Evolutionary conservation across 139 green algal species (phyloP).

Genomic region (Spirogloea muscicola): DNA sequence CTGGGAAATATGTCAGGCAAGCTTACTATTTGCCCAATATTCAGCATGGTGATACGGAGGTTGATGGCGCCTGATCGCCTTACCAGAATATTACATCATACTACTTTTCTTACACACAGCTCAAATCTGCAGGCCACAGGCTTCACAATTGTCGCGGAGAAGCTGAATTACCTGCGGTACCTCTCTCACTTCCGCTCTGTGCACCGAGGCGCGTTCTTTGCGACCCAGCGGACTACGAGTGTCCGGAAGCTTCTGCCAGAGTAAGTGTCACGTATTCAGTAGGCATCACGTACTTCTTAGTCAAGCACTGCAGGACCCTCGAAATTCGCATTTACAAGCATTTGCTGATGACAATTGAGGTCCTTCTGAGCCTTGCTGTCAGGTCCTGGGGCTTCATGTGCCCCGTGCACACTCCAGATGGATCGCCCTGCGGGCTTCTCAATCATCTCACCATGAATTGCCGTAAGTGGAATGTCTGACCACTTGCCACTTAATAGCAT

Average conservation of each 20-base stretch:
- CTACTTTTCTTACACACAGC: not conserved
- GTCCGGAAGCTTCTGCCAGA: slow-evolving; percentile 95
- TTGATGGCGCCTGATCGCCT: too few species aligned
- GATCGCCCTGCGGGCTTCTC: slow-evolving; percentile 92
- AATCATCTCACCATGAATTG: slow-evolving; percentile 84
- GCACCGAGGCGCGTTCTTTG: slow-evolving; percentile 93
- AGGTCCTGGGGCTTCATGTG: slow-evolving; percentile 95
- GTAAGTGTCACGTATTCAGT: too few species aligned
- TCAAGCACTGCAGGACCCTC: too few species aligned
- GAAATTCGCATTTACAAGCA: too few species aligned
- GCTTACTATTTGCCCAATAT: too few species aligned
- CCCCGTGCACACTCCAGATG: slow-evolving; percentile 97
- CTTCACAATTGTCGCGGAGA: slow-evolving; percentile 95
- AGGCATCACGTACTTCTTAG: too few species aligned
- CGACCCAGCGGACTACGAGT: slow-evolving; percentile 87
- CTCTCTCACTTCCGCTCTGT: slow-evolving; percentile 89
- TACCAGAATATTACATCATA: too few species aligned
- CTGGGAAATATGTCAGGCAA: too few species aligned
- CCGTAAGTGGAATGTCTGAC: slow-evolving; percentile 22
- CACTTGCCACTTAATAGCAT: too few species aligned
- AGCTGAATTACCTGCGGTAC: slow-evolving; percentile 94
- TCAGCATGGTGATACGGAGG: too few species aligned
- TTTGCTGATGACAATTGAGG: too few species aligned
- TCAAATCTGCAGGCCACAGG: slow-evolving; percentile 61
- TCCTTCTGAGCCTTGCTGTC: not conserved